Percentiles rank a stretch among this genome's conserved stretches.
phyloP scores from a whole-genome alignment of 805 yeast species.

The Kuraishia piskuri region DNA sequence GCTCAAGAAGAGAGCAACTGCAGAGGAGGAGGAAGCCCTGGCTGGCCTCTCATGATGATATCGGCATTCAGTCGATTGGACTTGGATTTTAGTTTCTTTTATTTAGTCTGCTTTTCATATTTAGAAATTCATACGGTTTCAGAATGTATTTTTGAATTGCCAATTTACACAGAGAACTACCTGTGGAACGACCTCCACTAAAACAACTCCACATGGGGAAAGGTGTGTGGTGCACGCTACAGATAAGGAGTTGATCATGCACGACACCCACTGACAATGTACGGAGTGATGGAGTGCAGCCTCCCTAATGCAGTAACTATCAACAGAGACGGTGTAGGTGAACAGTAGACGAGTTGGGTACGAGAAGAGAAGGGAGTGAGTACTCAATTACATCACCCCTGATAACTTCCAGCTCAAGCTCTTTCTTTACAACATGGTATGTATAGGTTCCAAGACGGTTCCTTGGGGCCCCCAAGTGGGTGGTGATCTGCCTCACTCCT shows the following conservation, averaged over 20 bases:
- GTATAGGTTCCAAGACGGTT: neutral
- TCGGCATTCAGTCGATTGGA: neutral
- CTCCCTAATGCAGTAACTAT: neutral
- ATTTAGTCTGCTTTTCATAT: neutral
- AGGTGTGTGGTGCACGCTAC: neutral
- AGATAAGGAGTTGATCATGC: neutral
- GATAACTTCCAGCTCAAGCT: no score
- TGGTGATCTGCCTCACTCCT: neutral
- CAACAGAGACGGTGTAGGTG: neutral
- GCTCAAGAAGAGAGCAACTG: conserved; percentile 64
- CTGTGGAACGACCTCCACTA: no score
- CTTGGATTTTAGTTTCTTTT: neutral
- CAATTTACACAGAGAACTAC: neutral
- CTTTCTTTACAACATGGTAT: neutral
- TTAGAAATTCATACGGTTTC: neutral
- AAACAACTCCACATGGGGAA: neutral
- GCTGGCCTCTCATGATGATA: conserved; percentile 18
- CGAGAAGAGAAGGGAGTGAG: no score
- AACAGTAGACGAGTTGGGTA: no score
- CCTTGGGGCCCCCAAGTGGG: neutral
- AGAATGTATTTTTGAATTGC: neutral
- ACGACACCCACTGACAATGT: neutral
- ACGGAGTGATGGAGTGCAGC: neutral
- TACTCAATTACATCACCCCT: no score
- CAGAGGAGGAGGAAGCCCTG: conserved; percentile 50